Conservation (phyloP, 495 filamentous ascomycete species). For the Lasiosphaeria hispida region DNA sequence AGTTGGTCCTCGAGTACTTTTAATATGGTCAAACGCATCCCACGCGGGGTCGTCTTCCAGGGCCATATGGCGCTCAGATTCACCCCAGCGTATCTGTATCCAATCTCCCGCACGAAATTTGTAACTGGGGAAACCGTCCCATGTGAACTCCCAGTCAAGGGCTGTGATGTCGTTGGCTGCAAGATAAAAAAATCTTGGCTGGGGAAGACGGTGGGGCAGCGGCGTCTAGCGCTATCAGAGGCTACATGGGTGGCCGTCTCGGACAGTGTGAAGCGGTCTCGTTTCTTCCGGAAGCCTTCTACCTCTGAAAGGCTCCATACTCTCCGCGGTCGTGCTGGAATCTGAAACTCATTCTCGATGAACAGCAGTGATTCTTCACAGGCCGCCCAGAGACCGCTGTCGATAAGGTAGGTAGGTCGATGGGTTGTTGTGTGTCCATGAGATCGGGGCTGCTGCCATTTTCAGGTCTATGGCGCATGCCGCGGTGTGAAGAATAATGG, state of each 20-base stretch:
- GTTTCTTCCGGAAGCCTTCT: neutral
- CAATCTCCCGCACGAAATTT: neutral
- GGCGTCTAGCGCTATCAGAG: neutral
- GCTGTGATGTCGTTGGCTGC: slow-evolving; percentile 1
- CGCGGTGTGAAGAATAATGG: too few relatives aligned
- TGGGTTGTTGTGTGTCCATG: slow-evolving; percentile 15
- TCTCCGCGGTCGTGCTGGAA: neutral
- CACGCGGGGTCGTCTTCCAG: too few relatives aligned
- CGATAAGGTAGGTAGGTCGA: slow-evolving; percentile 16
- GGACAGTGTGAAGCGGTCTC: slow-evolving; percentile 5
- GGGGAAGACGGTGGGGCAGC: slow-evolving; percentile 12
- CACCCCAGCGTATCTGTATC: too few relatives aligned
- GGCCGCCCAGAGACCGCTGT: slow-evolving; percentile 15
- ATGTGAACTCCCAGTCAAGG: neutral
- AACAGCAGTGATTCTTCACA: slow-evolving; percentile 13
- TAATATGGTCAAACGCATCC: too few relatives aligned
- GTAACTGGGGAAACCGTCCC: slow-evolving; percentile 5
- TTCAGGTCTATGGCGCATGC: too few relatives aligned
- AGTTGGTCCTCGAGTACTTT: too few relatives aligned
- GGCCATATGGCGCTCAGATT: too few relatives aligned
- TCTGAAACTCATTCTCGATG: slow-evolving; percentile 13
- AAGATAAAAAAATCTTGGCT: slow-evolving; percentile 11
- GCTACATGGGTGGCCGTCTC: slow-evolving; percentile 5
- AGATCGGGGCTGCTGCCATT: slow-evolving; percentile 14
- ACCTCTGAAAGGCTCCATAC: slow-evolving; percentile 2